Conservation (phyloP, 2,329 filamentous ascomycete genomes). For the Aureobasidium leucospermi region DNA sequence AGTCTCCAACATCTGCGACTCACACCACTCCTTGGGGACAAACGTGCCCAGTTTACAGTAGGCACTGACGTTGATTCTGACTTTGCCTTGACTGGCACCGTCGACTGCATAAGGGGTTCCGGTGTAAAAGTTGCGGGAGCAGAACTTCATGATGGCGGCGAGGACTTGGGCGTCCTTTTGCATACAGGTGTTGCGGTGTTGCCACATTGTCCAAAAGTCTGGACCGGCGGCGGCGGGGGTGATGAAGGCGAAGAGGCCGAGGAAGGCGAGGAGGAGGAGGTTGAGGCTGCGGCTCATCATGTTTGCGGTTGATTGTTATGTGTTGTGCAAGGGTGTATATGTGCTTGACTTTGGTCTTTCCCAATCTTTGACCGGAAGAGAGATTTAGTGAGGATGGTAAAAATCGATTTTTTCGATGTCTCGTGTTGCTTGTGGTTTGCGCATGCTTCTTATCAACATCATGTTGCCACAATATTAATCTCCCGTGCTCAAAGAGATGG, state of each 20-base stretch:
- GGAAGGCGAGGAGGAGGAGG: background rate
- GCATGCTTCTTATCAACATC: background rate
- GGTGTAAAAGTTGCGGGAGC: background rate
- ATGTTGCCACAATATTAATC: background rate
- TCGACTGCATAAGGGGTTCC: background rate
- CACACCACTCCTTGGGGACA: background rate
- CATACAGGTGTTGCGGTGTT: background rate
- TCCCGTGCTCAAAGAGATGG: background rate
- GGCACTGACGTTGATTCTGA: background rate
- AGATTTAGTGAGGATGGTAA: background rate
- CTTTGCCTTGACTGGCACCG: background rate
- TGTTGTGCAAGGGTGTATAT: background rate
- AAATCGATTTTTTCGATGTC: background rate
- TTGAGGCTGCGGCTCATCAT: background rate
- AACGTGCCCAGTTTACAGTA: background rate
- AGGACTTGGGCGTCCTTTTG: background rate
- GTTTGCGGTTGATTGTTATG: background rate
- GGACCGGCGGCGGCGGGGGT: background rate
- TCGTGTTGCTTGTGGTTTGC: background rate
- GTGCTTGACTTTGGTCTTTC: background rate
- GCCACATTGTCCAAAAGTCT: background rate
- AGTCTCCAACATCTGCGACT: constrained; percentile 1
- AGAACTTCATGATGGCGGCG: background rate
- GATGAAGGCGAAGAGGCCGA: background rate
- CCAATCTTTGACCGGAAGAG: background rate